Conservation (phyloP, 73 alveolate species). For the Paramecium biaurelia region DNA sequence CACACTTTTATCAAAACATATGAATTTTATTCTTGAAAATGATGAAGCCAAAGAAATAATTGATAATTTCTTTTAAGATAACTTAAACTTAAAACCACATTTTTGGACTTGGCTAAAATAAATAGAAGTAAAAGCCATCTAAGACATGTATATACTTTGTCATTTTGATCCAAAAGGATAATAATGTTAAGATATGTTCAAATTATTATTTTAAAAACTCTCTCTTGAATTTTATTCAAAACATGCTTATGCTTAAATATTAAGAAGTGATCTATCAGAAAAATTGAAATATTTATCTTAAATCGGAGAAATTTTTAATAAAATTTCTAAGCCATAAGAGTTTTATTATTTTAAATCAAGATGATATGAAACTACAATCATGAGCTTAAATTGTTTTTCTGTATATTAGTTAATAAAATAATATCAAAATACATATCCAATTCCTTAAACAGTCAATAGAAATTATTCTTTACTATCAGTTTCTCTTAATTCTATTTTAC, state of each 20-base stretch:
- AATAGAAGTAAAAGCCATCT: not conserved
- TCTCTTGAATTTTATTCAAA: conserved; percentile 25
- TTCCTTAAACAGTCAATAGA: not conserved
- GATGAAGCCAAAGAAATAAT: not conserved
- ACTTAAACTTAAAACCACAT: not conserved
- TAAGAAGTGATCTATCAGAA: not conserved
- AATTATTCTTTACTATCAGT: not conserved
- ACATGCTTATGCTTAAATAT: conserved; percentile 1
- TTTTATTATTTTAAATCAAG: not conserved
- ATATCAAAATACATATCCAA: not conserved
- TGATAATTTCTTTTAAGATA: not conserved
- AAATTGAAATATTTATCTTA: conserved; percentile 18
- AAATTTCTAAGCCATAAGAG: conserved; percentile 34
- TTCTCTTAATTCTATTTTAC: not conserved
- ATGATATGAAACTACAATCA: not conserved
- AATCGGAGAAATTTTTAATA: conserved; percentile 3
- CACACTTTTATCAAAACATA: not conserved
- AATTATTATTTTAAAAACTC: not conserved
- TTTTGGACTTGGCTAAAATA: conserved; percentile 1
- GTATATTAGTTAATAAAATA: conserved; percentile 3
- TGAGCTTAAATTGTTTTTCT: conserved; percentile 1
- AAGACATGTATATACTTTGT: not conserved
- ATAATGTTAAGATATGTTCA: conserved; percentile 2
- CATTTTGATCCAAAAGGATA: not conserved
- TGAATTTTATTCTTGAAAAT: not conserved